Percentiles rank a stretch among this genome's conserved stretches.
Conservation (phyloP, 1,284 basidiomycete genomes). For the Gomphus sp. region DNA sequence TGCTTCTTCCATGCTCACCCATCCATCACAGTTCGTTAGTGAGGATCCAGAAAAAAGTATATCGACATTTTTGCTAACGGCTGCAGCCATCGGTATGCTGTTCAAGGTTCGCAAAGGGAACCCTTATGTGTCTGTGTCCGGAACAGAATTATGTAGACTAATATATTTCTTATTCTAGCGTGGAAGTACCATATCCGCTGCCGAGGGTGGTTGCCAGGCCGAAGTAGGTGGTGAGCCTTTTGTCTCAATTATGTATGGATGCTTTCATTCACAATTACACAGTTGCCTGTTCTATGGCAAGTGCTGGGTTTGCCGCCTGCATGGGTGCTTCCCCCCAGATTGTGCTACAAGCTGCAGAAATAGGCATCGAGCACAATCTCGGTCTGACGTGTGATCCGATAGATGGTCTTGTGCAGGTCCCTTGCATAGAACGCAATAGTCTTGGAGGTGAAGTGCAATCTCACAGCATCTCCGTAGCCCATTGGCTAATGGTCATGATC, state of each 20-base stretch:
- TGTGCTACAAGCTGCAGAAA: constrained; percentile 88
- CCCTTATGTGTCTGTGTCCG: background rate
- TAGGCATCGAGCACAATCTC: constrained; percentile 87
- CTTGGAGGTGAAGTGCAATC: constrained; percentile 52
- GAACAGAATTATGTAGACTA: background rate
- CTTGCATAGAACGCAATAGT: constrained; percentile 87
- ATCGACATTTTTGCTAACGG: constrained; percentile 79
- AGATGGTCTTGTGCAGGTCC: constrained; percentile 88
- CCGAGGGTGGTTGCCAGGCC: constrained; percentile 86
- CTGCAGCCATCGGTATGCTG: constrained; percentile 87
- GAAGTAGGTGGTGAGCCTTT: constrained; percentile 64
- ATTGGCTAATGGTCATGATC: constrained; percentile 4
- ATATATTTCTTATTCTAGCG: constrained; percentile 27
- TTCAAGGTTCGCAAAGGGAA: constrained; percentile 52
- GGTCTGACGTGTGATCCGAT: constrained; percentile 91
- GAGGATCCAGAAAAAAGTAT: constrained; percentile 84
- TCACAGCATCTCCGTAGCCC: background rate
- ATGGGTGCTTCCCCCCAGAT: constrained; percentile 82
- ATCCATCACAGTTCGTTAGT: constrained; percentile 59
- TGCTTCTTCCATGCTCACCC: background rate
- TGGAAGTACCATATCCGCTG: constrained; percentile 92
- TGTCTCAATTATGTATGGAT: constrained; percentile 12
- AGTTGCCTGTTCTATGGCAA: constrained; percentile 90
- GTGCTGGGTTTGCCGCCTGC: constrained; percentile 88
- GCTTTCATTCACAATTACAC: background rate